phyloP scores from a whole-genome alignment of 2,329 filamentous ascomycete genomes.

The Neonectria sp. region DNA sequence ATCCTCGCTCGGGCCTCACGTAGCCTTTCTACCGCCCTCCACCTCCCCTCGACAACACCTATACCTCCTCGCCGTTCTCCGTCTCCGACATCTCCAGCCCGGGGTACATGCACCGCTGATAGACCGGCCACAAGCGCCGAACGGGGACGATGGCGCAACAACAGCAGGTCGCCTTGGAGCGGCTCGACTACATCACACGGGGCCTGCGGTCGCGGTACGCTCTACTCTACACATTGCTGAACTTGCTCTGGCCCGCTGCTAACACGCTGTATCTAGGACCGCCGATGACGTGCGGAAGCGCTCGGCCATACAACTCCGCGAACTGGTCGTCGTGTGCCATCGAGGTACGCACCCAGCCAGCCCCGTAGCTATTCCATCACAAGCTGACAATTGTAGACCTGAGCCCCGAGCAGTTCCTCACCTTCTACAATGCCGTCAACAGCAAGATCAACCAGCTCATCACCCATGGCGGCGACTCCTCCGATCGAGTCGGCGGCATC shows the following conservation, averaged over 20 bases:
- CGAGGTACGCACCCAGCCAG: conserved; percentile 60
- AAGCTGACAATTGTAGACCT: conserved; percentile 71
- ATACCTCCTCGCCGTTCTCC: conserved; percentile 21
- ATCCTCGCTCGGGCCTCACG: not conserved
- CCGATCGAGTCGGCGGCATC: conserved; percentile 92
- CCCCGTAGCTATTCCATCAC: not conserved
- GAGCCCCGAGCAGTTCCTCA: conserved; percentile 81
- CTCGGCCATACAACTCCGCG: conserved; percentile 68
- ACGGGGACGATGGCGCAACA: conserved; percentile 59
- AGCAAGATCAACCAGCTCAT: conserved; percentile 76
- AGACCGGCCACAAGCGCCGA: conserved; percentile 40
- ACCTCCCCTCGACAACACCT: conserved; percentile 17
- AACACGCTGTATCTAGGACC: conserved; percentile 44
- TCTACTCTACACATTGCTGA: not conserved
- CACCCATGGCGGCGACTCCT: conserved; percentile 86
- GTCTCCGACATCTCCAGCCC: not conserved
- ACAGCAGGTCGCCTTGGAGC: conserved; percentile 69
- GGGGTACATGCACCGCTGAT: conserved; percentile 50
- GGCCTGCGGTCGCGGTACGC: conserved; percentile 70
- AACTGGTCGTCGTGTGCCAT: conserved; percentile 69
- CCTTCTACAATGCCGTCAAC: conserved; percentile 71
- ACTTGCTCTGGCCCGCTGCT: conserved; percentile 25
- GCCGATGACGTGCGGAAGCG: conserved; percentile 68
- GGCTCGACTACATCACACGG: conserved; percentile 68
- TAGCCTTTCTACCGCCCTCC: conserved; percentile 10